Evolutionary conservation across 495 filamentous ascomycete genomes (phyloP), one percentile per base, ranked within the genome.

Genomic region (Terfezia boudieri): DNA sequence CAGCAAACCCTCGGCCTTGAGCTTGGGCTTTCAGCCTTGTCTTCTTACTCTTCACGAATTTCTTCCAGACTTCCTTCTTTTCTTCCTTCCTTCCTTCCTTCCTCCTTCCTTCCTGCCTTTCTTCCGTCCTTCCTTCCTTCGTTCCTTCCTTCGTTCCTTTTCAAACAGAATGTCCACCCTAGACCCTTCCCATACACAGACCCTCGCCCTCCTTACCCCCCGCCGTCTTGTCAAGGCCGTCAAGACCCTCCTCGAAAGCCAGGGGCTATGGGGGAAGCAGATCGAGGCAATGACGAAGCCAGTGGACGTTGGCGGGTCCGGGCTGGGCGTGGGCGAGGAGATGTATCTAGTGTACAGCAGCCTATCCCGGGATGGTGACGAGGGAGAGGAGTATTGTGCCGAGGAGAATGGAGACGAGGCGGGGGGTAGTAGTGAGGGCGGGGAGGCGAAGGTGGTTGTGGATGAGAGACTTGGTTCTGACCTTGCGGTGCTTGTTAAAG

Each of bases 151-250:
- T 20, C 2, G 26, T 32, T 32, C 26, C 26, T 32, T 32, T 32
- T 32, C 26, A 32, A 32, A 20, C 2, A 46, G 8, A 46, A 14
- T 14, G 14, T 8, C 41, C 41, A 2, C 4, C 41, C 17, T 8
- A 55, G 10, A 51, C 50, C 41, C 51, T 63, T 53, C 57, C 58
- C 53, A 9, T 38, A n/a, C 37, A 11, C 32, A 54, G 32, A 26
- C 49, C 12, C 49, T 60, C 2, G 43, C 36, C 23, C 53, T 64
- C 10, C 10, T 55, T 2, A 60, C 59, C 16, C 54, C 57, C 36
- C 49, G 53, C 10, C 12, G 57, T 16, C 53, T 53, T 17, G 61
- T 60, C 20, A 60, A 63, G 35, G 53, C 37, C 20, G 61, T 58
- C 10, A 64, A 64, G 37, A 58, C 52, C n/a, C 41, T 46, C 38